Evolutionary conservation across 1,284 basidiomycete species (phyloP).

Genomic region (Ganoderma leucocontextum): DNA sequence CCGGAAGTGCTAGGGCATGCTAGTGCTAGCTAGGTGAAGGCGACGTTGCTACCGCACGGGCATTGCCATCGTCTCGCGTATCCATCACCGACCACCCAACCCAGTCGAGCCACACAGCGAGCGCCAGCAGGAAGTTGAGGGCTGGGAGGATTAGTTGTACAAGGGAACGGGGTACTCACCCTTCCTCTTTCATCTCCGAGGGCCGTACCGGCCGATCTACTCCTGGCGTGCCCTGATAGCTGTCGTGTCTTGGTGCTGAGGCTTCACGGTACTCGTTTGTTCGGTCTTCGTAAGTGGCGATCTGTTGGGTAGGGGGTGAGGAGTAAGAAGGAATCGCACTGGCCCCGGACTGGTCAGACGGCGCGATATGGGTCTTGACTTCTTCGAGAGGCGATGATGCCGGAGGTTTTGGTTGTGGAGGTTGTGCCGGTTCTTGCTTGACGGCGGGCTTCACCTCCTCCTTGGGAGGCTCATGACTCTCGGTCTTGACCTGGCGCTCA

Average conservation of each 20-base stretch:
- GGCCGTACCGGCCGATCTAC: constrained; percentile 81
- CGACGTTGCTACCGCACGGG: constrained; percentile 49
- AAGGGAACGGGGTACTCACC: constrained; percentile 71
- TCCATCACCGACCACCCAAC: constrained; percentile 38
- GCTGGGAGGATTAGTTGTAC: constrained; percentile 31
- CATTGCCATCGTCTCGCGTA: constrained; percentile 43
- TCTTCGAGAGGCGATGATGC: constrained; percentile 21
- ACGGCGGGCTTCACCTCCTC: constrained; percentile 29
- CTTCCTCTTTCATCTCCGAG: constrained; percentile 98
- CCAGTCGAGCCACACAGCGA: constrained; percentile 37
- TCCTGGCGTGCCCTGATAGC: constrained; percentile 47
- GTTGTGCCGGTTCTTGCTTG: constrained; percentile 29
- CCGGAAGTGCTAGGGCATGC: constrained; percentile 55
- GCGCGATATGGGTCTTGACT: constrained; percentile 22
- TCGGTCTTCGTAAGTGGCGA: constrained; percentile 78
- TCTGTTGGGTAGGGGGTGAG: constrained; percentile 62
- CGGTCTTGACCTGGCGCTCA: constrained; percentile 26
- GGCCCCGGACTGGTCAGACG: constrained; percentile 17
- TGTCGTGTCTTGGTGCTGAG: constrained; percentile 45
- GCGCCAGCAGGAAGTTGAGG: constrained; percentile 29
- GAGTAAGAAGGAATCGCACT: constrained; percentile 38
- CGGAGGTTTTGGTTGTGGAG: constrained; percentile 29
- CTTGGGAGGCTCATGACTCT: constrained; percentile 42
- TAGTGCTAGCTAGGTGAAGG: constrained; percentile 62
- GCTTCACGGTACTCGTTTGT: constrained; percentile 58